Evolutionary conservation across 345 rosid genomes (phyloP).

Genomic region (Mercurialis annua): DNA sequence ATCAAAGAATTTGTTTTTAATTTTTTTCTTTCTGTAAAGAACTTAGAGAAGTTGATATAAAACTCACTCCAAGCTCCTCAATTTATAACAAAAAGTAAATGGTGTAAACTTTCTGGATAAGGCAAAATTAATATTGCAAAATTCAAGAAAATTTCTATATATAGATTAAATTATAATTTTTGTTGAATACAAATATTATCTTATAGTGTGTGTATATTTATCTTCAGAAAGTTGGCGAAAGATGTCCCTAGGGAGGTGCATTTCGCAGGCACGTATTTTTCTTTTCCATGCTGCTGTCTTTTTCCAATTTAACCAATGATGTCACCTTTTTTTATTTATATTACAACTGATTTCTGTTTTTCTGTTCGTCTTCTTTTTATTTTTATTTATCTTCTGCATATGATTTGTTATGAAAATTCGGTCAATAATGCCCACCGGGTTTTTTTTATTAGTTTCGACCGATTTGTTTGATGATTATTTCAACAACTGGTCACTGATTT

Average conservation of each 20-base stretch:
- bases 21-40: background rate
- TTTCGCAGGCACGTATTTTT: constrained; percentile 37
- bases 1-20: background rate
- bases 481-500: no score
- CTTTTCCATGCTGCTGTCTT: constrained; percentile 20
- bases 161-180: no score
- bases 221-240: constrained; percentile 29
- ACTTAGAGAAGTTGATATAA: constrained; percentile 36
- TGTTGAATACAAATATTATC: background rate
- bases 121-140: constrained; percentile 5
- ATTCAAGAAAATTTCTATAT: constrained; percentile 24
- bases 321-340: background rate
- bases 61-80: constrained; percentile 18
- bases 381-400: background rate
- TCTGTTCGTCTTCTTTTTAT: background rate
- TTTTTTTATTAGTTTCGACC: no score
- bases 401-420: no score
- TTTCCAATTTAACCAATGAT: constrained; percentile 5
- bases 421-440: no score
- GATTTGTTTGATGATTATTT: no score
- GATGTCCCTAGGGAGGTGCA: constrained; percentile 31
- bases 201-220: background rate
- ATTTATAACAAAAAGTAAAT: constrained; percentile 36
- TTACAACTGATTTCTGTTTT: constrained; percentile 22
- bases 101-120: constrained; percentile 10